Conservation (phyloP, 257 asterid genomes). For the Ajuga chamaepitys region DNA sequence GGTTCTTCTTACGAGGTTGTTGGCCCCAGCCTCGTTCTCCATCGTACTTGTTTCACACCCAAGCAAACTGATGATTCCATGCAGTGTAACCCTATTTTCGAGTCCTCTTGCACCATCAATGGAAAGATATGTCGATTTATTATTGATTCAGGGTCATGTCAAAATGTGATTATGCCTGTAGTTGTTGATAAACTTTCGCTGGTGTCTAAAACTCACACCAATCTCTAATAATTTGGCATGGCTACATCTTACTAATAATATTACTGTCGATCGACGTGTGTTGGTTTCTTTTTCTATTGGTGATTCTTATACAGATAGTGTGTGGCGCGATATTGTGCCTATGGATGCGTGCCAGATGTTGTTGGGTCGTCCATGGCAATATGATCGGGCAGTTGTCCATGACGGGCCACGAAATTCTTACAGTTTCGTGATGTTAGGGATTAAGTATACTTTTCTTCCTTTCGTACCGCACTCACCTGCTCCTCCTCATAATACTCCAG, state of each 20-base stretch:
- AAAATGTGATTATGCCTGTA: neutral
- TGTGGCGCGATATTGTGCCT: no score
- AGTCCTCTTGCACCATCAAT: neutral
- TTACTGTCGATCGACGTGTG: neutral
- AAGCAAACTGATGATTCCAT: neutral
- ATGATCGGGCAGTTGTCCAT: no score
- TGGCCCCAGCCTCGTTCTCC: neutral
- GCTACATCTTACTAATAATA: neutral
- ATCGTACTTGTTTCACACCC: neutral
- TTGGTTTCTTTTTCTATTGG: no score
- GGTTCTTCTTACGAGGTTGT: neutral
- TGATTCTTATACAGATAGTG: no score
- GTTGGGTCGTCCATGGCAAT: no score
- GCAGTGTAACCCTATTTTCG: neutral
- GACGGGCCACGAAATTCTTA: no score
- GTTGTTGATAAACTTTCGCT: neutral
- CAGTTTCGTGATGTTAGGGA: no score
- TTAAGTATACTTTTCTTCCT: no score
- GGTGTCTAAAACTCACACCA: neutral
- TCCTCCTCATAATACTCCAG: neutral
- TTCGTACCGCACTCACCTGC: no score
- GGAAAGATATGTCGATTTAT: neutral
- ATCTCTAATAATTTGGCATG: neutral
- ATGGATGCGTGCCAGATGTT: no score
- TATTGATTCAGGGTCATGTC: neutral